These are phyloP conservation scores for Serendipita sp. DNA, from an alignment of 768 basidiomycete genomes.

Conservation along the genomic window DNA sequence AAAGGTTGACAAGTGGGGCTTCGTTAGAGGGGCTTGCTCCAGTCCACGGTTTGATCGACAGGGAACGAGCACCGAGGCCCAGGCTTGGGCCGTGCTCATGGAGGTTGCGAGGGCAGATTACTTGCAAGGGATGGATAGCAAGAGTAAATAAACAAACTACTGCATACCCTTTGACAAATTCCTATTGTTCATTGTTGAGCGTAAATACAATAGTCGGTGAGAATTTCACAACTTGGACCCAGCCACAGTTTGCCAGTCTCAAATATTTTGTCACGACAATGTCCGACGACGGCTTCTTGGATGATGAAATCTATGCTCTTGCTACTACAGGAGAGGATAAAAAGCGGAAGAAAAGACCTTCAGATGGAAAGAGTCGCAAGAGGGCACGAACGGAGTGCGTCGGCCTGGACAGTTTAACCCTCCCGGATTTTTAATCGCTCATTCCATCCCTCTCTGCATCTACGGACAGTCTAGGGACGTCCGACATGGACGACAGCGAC, in stretches of 20 bases:
- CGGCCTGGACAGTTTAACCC: background rate
- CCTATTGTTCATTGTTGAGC: background rate
- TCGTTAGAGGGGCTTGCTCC: too few relatives aligned
- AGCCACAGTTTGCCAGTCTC: background rate
- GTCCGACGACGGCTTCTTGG: background rate
- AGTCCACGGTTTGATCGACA: too few relatives aligned
- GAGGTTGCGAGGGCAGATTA: background rate
- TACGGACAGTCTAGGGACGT: slow-evolving; percentile 12
- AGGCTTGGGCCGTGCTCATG: too few relatives aligned
- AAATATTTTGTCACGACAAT: background rate
- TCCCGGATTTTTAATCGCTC: too few relatives aligned
- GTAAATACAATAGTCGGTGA: background rate
- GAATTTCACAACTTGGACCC: background rate
- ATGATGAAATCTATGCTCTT: background rate
- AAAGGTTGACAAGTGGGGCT: too few relatives aligned
- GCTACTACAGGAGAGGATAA: background rate
- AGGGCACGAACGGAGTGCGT: background rate
- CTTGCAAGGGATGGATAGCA: background rate
- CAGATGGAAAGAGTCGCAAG: background rate
- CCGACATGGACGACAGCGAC: slow-evolving; percentile 49
- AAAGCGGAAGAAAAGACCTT: background rate
- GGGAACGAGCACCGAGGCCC: too few relatives aligned
- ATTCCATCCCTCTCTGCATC: too few relatives aligned
- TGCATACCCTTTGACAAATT: background rate
- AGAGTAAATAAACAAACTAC: background rate